Conservation (phyloP, 2,329 filamentous ascomycete genomes). For the Fusarium sp. region DNA sequence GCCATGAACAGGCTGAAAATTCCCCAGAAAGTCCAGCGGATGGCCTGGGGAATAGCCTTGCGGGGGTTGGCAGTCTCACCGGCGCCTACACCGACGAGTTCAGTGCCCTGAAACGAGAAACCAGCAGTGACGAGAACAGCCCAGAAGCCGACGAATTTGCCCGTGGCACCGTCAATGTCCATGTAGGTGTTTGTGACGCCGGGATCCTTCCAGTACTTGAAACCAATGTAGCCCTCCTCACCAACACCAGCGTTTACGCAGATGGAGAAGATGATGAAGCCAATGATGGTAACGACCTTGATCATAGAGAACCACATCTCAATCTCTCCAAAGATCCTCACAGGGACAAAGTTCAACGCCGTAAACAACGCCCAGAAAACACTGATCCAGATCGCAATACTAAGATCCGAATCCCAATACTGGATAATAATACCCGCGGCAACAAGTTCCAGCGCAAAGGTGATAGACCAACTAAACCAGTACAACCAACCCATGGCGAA, state of each 20-base stretch:
- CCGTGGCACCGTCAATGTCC: slow-evolving; percentile 61
- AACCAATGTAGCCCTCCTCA: slow-evolving; percentile 77
- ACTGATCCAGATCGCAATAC: slow-evolving; percentile 77
- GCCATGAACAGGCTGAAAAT: slow-evolving; percentile 76
- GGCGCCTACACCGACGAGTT: slow-evolving; percentile 82
- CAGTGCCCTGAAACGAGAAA: slow-evolving; percentile 79
- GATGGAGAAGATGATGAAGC: slow-evolving; percentile 81
- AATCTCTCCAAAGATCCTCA: slow-evolving; percentile 79
- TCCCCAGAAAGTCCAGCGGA: slow-evolving; percentile 80
- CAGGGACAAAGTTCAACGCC: slow-evolving; percentile 75
- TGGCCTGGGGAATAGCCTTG: slow-evolving; percentile 77
- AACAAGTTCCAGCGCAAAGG: slow-evolving; percentile 78
- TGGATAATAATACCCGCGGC: slow-evolving; percentile 80
- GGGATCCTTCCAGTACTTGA: slow-evolving; percentile 75
- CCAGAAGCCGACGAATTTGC: slow-evolving; percentile 77
- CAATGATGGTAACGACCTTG: slow-evolving; percentile 80
- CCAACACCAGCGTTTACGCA: slow-evolving; percentile 80
- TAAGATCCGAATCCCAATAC: slow-evolving; percentile 74
- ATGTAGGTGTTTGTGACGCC: slow-evolving; percentile 75
- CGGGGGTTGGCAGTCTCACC: slow-evolving; percentile 80
- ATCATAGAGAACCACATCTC: slow-evolving; percentile 84
- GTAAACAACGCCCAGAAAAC: slow-evolving; percentile 80
- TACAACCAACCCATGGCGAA: slow-evolving; percentile 88
- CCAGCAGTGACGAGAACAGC: slow-evolving; percentile 74
- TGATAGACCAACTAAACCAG: slow-evolving; percentile 82